Percentiles rank a stretch among this genome's conserved stretches.
phyloP scores from a whole-genome alignment of 371 early-diverging fungal species.

The Haplosporangium sp. region DNA sequence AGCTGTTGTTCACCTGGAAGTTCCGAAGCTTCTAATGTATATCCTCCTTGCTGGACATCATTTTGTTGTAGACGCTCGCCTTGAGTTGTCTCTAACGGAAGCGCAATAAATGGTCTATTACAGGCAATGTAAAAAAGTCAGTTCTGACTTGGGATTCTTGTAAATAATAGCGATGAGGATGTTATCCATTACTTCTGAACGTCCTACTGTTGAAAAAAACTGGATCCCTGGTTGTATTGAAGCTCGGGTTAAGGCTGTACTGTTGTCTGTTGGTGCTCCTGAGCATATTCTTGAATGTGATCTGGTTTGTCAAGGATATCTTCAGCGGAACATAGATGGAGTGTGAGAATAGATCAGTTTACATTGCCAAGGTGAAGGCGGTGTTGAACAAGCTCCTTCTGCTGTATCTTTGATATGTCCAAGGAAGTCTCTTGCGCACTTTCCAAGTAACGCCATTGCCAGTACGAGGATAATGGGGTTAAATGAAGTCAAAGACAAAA shows the following conservation, averaged over 20 bases:
- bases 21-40: too few species aligned
- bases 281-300: not conserved
- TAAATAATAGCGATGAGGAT: too few species aligned
- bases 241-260: not conserved
- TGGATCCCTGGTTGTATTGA: not conserved
- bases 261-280: not conserved
- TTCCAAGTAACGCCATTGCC: not conserved
- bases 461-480: not conserved
- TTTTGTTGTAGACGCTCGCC: too few species aligned
- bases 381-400: too few species aligned
- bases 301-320: not conserved
- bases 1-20: slow-evolving; percentile 6
- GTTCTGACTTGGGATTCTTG: too few species aligned
- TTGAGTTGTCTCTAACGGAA: not conserved
- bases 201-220: not conserved
- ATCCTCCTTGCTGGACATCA: too few species aligned
- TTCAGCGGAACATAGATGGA: not conserved
- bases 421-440: not conserved
- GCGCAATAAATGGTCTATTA: not conserved
- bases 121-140: not conserved
- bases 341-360: not conserved
- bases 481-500: not conserved
- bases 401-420: not conserved
- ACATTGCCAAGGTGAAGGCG: too few species aligned
- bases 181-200: too few species aligned